Percentiles rank a stretch among this genome's conserved stretches.
These are phyloP conservation scores for Aspergillus coremiiformis DNA, from an alignment of 495 filamentous ascomycete genomes.

Conservation along the genomic window DNA sequence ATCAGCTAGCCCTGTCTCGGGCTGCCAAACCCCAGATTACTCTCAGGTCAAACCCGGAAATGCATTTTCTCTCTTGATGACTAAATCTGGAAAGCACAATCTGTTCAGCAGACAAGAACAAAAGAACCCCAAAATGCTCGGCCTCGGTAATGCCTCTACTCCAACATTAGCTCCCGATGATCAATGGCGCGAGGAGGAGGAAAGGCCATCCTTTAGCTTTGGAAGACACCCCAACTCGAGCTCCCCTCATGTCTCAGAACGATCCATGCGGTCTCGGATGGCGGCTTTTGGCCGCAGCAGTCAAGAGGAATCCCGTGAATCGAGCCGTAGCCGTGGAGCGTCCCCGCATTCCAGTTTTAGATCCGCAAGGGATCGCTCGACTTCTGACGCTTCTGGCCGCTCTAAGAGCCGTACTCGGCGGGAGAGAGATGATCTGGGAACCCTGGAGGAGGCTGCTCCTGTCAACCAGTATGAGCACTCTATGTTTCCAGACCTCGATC, in stretches of 20 bases:
- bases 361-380: conserved; percentile 51
- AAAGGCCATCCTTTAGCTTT: conserved; percentile 29
- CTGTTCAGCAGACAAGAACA: conserved; percentile 45
- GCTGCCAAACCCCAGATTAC: conserved; percentile 40
- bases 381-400: conserved; percentile 51
- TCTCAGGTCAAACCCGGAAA: conserved; percentile 41
- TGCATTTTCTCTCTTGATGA: conserved; percentile 59
- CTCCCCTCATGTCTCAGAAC: conserved; percentile 34
- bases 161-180: conserved; percentile 40
- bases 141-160: conserved; percentile 51
- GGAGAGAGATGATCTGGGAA: conserved; percentile 39
- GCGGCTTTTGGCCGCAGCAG: conserved; percentile 29
- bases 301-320: conserved; percentile 35
- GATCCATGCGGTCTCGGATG: conserved; percentile 28
- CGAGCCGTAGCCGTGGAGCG: conserved; percentile 32
- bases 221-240: conserved; percentile 37
- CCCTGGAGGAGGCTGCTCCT: conserved; percentile 28
- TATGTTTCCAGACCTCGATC: conserved; percentile 23
- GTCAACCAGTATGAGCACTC: conserved; percentile 22
- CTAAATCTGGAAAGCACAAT: conserved; percentile 58
- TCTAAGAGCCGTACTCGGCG: conserved; percentile 50
- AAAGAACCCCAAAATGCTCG: conserved; percentile 68
- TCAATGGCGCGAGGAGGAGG: conserved; percentile 40
- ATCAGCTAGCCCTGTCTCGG: conserved; percentile 43
- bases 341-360: conserved; percentile 31